These are phyloP conservation scores for Auricularia sp. DNA, from an alignment of 768 basidiomycete species.

Conservation along the genomic window DNA sequence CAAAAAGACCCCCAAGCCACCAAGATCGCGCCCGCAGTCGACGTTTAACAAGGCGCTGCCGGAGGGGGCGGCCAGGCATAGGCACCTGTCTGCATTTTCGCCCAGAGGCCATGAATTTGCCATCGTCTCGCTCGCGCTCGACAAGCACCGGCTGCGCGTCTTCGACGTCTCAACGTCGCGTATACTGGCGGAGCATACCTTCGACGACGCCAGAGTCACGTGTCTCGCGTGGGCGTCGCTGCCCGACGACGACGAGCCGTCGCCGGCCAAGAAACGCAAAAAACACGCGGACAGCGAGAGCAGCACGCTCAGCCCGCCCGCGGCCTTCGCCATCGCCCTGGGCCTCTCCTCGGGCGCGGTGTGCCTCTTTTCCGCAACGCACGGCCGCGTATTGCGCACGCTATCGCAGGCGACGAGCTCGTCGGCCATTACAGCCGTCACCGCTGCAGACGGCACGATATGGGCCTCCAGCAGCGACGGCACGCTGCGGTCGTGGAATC, in stretches of 20 bases:
- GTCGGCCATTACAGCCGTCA: slow-evolving; percentile 41
- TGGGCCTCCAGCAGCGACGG: slow-evolving; percentile 55
- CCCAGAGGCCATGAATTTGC: slow-evolving; percentile 46
- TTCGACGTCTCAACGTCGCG: slow-evolving; percentile 48
- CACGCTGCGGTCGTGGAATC: slow-evolving; percentile 47
- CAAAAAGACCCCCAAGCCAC: slow-evolving; percentile 3
- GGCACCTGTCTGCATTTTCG: slow-evolving; percentile 49
- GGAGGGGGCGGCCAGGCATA: slow-evolving; percentile 33
- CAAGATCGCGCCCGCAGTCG: neutral
- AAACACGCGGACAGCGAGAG: slow-evolving; percentile 25
- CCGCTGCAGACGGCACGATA: slow-evolving; percentile 23
- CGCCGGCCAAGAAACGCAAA: slow-evolving; percentile 47
- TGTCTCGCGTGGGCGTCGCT: slow-evolving; percentile 38
- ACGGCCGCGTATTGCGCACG: slow-evolving; percentile 44
- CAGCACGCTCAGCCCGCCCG: slow-evolving; percentile 16
- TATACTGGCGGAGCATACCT: slow-evolving; percentile 44
- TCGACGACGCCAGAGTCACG: slow-evolving; percentile 45
- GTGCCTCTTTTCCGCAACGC: slow-evolving; percentile 49
- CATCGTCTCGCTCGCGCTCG: slow-evolving; percentile 52
- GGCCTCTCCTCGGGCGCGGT: slow-evolving; percentile 55
- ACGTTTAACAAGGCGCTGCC: slow-evolving; percentile 34
- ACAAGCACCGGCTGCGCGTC: slow-evolving; percentile 61
- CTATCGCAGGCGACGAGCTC: slow-evolving; percentile 46
- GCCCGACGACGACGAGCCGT: slow-evolving; percentile 19
- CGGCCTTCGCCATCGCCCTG: slow-evolving; percentile 38